These are phyloP conservation scores for Aspergillus felis DNA, from an alignment of 2,329 filamentous ascomycete species.

Conservation along the genomic window DNA sequence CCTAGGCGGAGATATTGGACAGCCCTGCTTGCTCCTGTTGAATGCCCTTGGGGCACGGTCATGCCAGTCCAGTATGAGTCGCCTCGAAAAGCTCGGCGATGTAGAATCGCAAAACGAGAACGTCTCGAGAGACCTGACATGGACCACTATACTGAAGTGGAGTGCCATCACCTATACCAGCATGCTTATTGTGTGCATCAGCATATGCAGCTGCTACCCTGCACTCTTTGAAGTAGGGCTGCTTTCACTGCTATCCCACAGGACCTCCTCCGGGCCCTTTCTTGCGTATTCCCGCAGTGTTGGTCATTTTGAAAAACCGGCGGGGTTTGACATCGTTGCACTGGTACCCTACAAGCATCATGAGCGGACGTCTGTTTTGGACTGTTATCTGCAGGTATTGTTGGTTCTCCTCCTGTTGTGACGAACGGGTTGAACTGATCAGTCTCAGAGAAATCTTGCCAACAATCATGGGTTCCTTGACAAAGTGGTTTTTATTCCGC, in stretches of 20 bases:
- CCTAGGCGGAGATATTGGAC: not conserved
- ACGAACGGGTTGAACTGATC: not conserved
- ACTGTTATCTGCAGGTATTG: conserved; percentile 40
- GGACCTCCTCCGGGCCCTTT: conserved; percentile 21
- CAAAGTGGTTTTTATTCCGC: conserved; percentile 41
- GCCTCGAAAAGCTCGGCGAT: conserved; percentile 11
- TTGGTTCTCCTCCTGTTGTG: too few species aligned
- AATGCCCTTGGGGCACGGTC: not conserved
- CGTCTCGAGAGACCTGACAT: conserved; percentile 16
- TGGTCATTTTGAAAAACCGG: conserved; percentile 30
- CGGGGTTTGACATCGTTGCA: conserved; percentile 34
- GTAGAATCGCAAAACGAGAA: conserved; percentile 16
- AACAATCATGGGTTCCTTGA: conserved; percentile 41
- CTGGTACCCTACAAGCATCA: conserved; percentile 37
- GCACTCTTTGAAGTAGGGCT: conserved; percentile 18
- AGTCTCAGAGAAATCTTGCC: conserved; percentile 34
- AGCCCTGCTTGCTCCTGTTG: not conserved
- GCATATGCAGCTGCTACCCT: conserved; percentile 17
- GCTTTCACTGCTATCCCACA: conserved; percentile 17
- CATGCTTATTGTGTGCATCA: conserved; percentile 15
- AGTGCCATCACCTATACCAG: conserved; percentile 20
- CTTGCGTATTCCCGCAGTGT: conserved; percentile 27
- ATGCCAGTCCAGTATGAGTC: conserved; percentile 19
- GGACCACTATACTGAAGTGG: conserved; percentile 18
- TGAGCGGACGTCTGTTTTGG: conserved; percentile 34